Conservation (phyloP, 108 stramenopile genomes). For the Cyclotella baltica region DNA sequence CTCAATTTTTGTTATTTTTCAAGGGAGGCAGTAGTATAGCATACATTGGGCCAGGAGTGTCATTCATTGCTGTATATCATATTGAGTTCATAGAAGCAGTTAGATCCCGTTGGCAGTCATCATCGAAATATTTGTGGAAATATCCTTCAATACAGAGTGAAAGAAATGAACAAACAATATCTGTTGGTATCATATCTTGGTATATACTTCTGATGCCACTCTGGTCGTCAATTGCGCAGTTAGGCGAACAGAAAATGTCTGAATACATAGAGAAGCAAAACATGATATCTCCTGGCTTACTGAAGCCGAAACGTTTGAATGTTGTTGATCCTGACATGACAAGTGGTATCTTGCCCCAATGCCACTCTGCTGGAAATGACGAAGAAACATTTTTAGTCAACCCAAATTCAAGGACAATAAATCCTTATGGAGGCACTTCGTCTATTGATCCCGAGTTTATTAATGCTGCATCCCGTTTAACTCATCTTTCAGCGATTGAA, state of each 20-base stretch:
- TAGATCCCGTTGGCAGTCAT: constrained; percentile 25
- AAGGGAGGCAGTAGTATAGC: constrained; percentile 23
- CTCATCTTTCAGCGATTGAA: constrained; percentile 17
- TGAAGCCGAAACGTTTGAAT: constrained; percentile 27
- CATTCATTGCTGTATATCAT: constrained; percentile 45
- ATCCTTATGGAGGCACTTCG: background rate
- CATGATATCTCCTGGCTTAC: constrained; percentile 58
- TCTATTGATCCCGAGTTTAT: background rate
- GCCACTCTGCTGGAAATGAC: background rate
- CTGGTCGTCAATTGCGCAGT: constrained; percentile 66
- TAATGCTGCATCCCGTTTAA: background rate
- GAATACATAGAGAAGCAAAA: constrained; percentile 60
- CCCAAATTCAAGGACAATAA: too few species aligned
- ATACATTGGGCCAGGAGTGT: constrained; percentile 52
- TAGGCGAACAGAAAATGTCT: constrained; percentile 58
- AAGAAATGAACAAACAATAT: constrained; percentile 1
- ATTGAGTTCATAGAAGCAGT: constrained; percentile 33
- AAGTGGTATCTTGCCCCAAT: background rate
- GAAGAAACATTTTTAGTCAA: too few species aligned
- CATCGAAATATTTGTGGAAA: constrained; percentile 20
- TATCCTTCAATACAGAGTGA: background rate
- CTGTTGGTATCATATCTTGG: constrained; percentile 10
- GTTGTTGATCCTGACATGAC: background rate
- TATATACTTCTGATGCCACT: constrained; percentile 58
- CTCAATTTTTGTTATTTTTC: background rate